Percentiles rank a stretch among this genome's conserved stretches.
Evolutionary conservation across 139 green algal genomes (phyloP).

Genomic region (Chlorella sp.): DNA sequence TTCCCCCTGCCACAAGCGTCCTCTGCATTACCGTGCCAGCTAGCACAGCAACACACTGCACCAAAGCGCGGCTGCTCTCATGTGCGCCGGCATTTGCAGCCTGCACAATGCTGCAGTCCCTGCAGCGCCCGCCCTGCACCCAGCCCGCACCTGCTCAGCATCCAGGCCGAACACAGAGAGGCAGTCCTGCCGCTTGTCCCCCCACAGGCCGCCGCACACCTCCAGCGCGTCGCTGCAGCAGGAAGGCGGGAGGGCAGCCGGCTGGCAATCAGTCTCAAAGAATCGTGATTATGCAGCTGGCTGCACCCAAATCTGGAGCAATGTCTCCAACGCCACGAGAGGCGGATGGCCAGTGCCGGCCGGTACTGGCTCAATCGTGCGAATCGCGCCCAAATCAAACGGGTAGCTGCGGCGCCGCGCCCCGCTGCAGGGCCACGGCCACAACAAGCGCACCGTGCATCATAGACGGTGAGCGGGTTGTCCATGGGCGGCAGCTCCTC

Average conservation of each 20-base stretch:
- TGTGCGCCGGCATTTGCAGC: background rate
- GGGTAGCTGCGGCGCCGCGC: too few species aligned
- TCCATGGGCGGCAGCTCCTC: background rate
- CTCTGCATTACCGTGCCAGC: too few species aligned
- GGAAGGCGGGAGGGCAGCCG: too few species aligned
- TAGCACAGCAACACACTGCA: background rate
- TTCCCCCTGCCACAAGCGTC: too few species aligned
- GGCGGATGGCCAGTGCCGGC: too few species aligned
- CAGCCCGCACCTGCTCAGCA: slow-evolving; percentile 2
- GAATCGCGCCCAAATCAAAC: background rate
- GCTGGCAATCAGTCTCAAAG: background rate
- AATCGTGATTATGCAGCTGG: too few species aligned
- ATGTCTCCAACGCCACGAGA: too few species aligned
- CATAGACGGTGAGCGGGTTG: slow-evolving; percentile 3
- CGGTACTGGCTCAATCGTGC: background rate
- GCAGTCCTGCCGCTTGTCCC: slow-evolving; percentile 32
- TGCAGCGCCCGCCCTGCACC: too few species aligned
- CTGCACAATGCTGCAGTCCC: background rate
- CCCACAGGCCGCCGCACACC: slow-evolving; percentile 41
- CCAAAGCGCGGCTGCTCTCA: background rate
- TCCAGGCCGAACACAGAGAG: slow-evolving; percentile 38
- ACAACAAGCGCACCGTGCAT: background rate
- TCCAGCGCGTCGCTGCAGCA: slow-evolving; percentile 45
- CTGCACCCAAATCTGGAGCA: too few species aligned
- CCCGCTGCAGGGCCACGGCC: too few species aligned